Base-by-base conservation (phyloP, 1,284 basidiomycete species). In the Cutaneotrichosporon dermatis region DNA sequence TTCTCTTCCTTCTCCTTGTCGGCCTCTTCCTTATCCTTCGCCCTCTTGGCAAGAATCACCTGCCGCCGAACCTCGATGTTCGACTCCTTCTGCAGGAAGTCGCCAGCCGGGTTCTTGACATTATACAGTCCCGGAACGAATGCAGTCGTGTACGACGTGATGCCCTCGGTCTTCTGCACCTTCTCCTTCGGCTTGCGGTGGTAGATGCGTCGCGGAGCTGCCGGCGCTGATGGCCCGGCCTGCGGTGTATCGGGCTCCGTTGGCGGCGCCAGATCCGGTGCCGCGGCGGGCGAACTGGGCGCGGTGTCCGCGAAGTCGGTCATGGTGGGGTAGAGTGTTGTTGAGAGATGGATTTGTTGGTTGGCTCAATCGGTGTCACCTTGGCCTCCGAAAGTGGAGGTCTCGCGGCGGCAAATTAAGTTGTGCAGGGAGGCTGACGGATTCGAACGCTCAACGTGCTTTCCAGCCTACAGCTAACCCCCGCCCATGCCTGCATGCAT, bases 31-130 rank as follows among this genome's bases (percentile, higher is more conserved):
- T 67, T 72, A 54, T 66, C 61, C 44, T 59, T 55, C 54, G 61
- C 65, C 10, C 48, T 55, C 54, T 57, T 64, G 1, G 70, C 68
- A 37, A 64, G 56, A 51, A 70, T 71, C 13, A 68, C 46, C 58
- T 75, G 73, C 33, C 73, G 55, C 6, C 63, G 59, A 0, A 76
- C 73, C 41, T 75, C 75, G 33, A 72, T 57, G 59, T 76, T 76
- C 12, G 64, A 56, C 60, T 76, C 75, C 36, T 66, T 64, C 45
- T 62, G 58, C 25, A 69, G 45, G 52, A 68, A 76, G 51, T 74
- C 71, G 45, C 75, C 75, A n/a, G 73, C 72, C 2, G 75, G 75
- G 51, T 74, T 73, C 62, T 70, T 73, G 60, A 76, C 66, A 46
- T 76, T 74, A 53, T 67, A 72, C 67, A 71, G 55, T 33, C 69